These are phyloP conservation scores for Pestalotiopsis sp. DNA, from an alignment of 2,329 filamentous ascomycete genomes.

Conservation along the genomic window DNA sequence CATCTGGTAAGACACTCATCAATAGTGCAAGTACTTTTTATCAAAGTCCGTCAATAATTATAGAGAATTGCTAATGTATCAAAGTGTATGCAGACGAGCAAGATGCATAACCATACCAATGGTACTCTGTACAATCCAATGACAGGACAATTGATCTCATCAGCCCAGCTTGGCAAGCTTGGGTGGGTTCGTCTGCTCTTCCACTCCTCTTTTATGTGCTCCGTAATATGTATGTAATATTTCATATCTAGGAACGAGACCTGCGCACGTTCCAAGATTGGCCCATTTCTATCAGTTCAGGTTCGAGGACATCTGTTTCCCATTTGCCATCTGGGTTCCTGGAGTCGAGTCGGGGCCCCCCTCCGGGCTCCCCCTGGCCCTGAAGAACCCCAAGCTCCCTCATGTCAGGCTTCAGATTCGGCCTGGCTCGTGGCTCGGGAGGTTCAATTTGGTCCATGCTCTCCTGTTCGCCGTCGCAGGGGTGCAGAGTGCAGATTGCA, in stretches of 20 bases:
- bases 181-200: background rate
- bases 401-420: background rate
- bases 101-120: background rate
- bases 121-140: background rate
- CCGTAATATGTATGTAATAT: background rate
- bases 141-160: background rate
- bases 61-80: too few relatives aligned
- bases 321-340: background rate
- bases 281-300: background rate
- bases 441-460: background rate
- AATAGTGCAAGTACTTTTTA: background rate
- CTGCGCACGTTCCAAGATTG: background rate
- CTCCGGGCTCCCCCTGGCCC: background rate
- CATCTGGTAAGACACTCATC: background rate
- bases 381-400: background rate
- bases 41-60: background rate
- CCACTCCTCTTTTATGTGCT: background rate
- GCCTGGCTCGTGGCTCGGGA: background rate
- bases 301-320: background rate
- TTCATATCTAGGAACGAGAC: background rate
- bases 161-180: background rate
- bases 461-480: background rate
- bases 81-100: background rate
- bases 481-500: slow-evolving; percentile 5
- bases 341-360: too few relatives aligned